Evolutionary conservation across 2,329 filamentous ascomycete species (phyloP), one percentile per base, ranked within the genome.

Genomic region (Beauveria varroae): DNA sequence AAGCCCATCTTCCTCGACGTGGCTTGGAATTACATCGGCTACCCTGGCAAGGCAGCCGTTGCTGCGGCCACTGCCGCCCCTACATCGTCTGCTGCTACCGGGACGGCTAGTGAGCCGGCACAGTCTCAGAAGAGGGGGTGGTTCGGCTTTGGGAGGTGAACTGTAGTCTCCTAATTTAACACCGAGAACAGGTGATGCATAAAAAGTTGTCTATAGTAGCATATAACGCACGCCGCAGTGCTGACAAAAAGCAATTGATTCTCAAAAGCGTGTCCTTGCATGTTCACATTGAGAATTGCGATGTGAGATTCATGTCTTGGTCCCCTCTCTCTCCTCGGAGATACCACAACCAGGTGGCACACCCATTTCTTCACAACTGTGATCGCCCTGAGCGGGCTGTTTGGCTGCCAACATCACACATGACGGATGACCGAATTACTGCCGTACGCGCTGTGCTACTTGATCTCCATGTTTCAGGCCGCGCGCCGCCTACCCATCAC

Each of bases 1-100:
- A 99, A 99, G 78, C 95, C 95, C 30, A 81, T 98, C 40, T 98
- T 98, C 80, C 85, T 98, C 63, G 95, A 99, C 71, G 88, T 96
- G 8, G 95, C 95, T 10, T 99, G 91, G 90, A 98, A 98, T 72
- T 98, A 97, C 72, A 93, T 99, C 64, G 86, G 91, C 54, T 99
- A 99, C 71, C 92, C 93, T 0, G 86, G 86, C 40, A 85, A 85
- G 67, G 67, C 74, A 37, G 70, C 72, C 7, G 67, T 74, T 63
- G 68, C 67, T 60, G 66, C 64, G 6, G 65, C 63, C 26, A 66
- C 68, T 9, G 41, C 57, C 3, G 62, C 56, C 16, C 34, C 46
- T 28, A 54, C 50, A 24, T 40, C 49, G 24, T 22, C 57, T 28
- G 40, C 62, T 6, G 66, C 65, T 8, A 64, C 67, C 26, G 65